These are phyloP conservation scores for Cystofilobasidium macerans DNA, from an alignment of 768 basidiomycete genomes.

Conservation along the genomic window DNA sequence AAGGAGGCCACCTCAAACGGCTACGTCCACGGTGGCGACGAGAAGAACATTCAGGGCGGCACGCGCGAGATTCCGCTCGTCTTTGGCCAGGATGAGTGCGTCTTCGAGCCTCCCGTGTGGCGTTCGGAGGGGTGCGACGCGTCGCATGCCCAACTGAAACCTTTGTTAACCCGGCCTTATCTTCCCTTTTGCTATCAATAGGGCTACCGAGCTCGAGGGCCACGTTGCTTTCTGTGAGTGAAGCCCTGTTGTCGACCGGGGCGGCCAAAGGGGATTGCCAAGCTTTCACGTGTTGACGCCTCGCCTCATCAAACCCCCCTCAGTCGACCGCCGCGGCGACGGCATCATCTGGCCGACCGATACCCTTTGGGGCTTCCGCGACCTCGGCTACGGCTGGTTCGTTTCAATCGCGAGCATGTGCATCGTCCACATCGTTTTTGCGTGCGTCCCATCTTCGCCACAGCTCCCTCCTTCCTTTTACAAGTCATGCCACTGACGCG, in stretches of 20 bases:
- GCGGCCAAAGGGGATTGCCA: background rate
- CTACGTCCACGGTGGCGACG: background rate
- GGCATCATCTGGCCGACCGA: constrained; percentile 44
- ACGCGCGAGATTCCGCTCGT: background rate
- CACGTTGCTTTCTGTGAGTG: constrained; percentile 15
- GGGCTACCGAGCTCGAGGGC: background rate
- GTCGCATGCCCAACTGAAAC: background rate
- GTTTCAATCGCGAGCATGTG: constrained; percentile 39
- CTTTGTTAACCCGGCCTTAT: background rate
- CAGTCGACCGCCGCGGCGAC: constrained; percentile 41
- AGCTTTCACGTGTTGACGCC: background rate
- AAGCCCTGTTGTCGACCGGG: too few relatives aligned
- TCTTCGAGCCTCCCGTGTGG: background rate
- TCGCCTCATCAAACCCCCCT: background rate
- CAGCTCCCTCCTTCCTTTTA: constrained; percentile 29
- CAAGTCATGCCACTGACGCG: constrained; percentile 41
- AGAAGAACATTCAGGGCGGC: background rate
- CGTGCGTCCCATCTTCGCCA: constrained; percentile 30
- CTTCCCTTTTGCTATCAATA: background rate
- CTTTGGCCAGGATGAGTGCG: constrained; percentile 1
- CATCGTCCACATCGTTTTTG: constrained; percentile 38
- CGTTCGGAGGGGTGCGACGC: background rate
- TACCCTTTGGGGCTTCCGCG: constrained; percentile 42
- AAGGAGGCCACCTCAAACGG: background rate
- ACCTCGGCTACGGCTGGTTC: constrained; percentile 42